Evolutionary conservation across 176 grass and related monocot species (phyloP), one percentile per base, ranked within the genome.

Genomic region (Tuctoria greenei): DNA sequence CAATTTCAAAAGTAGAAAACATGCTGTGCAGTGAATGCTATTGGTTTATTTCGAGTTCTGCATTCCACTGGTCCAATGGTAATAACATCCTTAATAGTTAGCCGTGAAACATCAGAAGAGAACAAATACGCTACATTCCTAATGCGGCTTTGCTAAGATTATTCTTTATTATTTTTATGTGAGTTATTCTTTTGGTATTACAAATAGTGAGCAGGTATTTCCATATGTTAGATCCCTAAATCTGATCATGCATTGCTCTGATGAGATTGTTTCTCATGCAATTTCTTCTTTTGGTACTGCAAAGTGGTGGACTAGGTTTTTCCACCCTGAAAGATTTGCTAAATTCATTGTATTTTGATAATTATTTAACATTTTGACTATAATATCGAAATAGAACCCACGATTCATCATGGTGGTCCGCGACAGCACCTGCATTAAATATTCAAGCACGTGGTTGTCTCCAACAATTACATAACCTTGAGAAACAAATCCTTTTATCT

Each of bases 61-160:
- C 46, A 37, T 60, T 20, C 72, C 4, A 27, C 13, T 63, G 16
- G 21, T 51, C 42, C 25, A 15, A 11, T 77, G 43, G 1, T 12
- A 71, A 70, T 35, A 52, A 31, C 50, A 77, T 84, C 24, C 20
- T 17, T 49, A 43, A n/a, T 36, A 42, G 3, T 24, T 47, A n/a
- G 1, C 4, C 1, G 4, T 12, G 5, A 52, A 84, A 69, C 2
- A 18, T 23, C 28, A 84, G 24, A 24, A 59, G 42, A 62, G 16
- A 44, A 13, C 6, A 64, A 14, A 24, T 64, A 52, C 26, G 25
- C 37, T 64, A 65, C 13, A 71, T 64, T 2, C 4, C 2, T 41
- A 24, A 46, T 26, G 35, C 64, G 27, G 17, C 55, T 78, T 43
- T 71, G 25, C 25, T 84, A 20, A 49, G 66, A 64, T 23, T 64